Base-by-base conservation (phyloP, 2,329 filamentous ascomycete species). In the Colletotrichum australisinense region DNA sequence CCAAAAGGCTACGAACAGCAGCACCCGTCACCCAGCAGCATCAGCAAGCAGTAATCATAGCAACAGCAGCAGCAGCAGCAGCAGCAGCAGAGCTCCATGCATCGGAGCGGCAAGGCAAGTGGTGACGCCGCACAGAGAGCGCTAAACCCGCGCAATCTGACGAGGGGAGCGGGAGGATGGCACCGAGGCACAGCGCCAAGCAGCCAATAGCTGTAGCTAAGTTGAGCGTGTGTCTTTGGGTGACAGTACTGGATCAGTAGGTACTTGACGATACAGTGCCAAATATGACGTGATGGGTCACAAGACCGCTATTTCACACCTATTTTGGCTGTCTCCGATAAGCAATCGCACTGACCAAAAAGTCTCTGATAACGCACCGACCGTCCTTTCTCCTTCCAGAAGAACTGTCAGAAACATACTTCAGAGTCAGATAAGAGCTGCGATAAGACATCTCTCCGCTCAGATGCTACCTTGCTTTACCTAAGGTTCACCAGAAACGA, bases 91-190 rank as follows among this genome's bases (percentile, higher is more conserved):
- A 38, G 55, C 63, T 67, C 58, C 66, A 69, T 57, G 58, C 63
- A 67, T 57, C 24, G 63, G 55, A 52, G 63, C 68, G 63, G 63
- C 42, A 67, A 70, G 63, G 42, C 28, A 24, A 46, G 38, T 12
- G 56, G 55, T 60, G 38, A 67, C 35, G 38, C 53, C 55, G 64
- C 35, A 55, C 52, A 56, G 63, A 49, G 30, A 32, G 63, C 56
- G 68, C 68, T 71, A 71, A 62, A 65, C 58, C 58, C 58, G 35
- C 58, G 35, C 58, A 42, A 19, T 19, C 42, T n/a, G 42, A 49
- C 22, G 58, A 26, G 35, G 16, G 32, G 58, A 60, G 32, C 58
- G 58, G 32, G 58, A 60, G 24, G 58, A 38, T 38, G 38, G 14
- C 38, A 42, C 38, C 14, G 38, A 42, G 38, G 38, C 32, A 49